phyloP scores from a whole-genome alignment of 129 eudicot genomes.

The carrot (Daucus carota) region DNA sequence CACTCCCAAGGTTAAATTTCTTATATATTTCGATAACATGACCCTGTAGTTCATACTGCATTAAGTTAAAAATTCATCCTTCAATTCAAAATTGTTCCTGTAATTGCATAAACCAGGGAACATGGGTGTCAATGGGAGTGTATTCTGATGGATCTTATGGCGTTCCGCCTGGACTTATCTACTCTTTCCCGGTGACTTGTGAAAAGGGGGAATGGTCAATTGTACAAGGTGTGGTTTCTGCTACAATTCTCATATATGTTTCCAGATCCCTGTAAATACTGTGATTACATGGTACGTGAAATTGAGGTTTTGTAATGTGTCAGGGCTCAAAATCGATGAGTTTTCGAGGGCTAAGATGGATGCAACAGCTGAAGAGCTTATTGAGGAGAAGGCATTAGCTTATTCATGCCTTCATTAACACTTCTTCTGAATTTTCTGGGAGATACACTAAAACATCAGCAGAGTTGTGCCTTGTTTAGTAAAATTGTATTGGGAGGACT shows the following conservation, averaged over 20 bases:
- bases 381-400: slow-evolving; percentile 68
- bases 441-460: background rate
- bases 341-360: slow-evolving; percentile 73
- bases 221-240: slow-evolving; percentile 56
- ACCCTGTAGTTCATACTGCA: background rate
- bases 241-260: background rate
- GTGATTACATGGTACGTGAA: background rate
- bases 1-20: slow-evolving; percentile 41
- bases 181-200: slow-evolving; percentile 88
- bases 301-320: background rate
- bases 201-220: slow-evolving; percentile 84
- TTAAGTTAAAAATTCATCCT: background rate
- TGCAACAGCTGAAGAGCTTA: slow-evolving; percentile 51
- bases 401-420: slow-evolving; percentile 55
- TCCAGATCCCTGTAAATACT: background rate
- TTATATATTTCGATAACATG: background rate
- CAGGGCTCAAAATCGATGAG: slow-evolving; percentile 71
- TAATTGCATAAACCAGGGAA: slow-evolving; percentile 31
- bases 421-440: background rate
- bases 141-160: slow-evolving; percentile 86
- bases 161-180: slow-evolving; percentile 62
- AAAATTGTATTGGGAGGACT: background rate
- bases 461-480: background rate
- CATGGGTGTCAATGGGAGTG: slow-evolving; percentile 98
- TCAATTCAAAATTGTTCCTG: background rate